These are phyloP conservation scores for Pulveroboletus frians DNA, from an alignment of 768 basidiomycete genomes.

Conservation along the genomic window DNA sequence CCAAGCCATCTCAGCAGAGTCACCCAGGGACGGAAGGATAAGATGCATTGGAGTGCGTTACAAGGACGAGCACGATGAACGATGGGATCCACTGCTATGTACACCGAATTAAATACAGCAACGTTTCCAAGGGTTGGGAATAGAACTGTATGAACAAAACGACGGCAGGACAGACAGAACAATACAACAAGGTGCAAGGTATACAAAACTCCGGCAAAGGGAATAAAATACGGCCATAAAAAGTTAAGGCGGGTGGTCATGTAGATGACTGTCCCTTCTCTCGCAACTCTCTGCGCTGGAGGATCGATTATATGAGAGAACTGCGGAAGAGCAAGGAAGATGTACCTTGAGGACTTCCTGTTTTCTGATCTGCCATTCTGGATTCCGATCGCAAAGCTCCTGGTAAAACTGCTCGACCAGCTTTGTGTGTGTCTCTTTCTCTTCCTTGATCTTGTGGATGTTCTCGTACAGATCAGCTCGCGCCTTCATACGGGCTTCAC, in stretches of 20 bases:
- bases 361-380: slow-evolving; percentile 58
- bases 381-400: slow-evolving; percentile 49
- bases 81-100: slow-evolving; percentile 6
- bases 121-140: background rate
- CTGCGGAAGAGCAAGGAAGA: background rate
- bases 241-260: slow-evolving; percentile 13
- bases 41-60: slow-evolving; percentile 10
- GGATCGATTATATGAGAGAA: slow-evolving; percentile 5
- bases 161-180: background rate
- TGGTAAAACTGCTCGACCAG: slow-evolving; percentile 52
- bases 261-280: slow-evolving; percentile 22
- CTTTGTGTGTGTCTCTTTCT: slow-evolving; percentile 35
- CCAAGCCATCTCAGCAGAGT: background rate
- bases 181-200: slow-evolving; percentile 27
- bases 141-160: slow-evolving; percentile 6
- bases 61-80: slow-evolving; percentile 9
- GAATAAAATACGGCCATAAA: slow-evolving; percentile 33
- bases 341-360: slow-evolving; percentile 48
- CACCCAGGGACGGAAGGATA: background rate
- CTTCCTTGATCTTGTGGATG: slow-evolving; percentile 38
- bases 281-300: slow-evolving; percentile 30
- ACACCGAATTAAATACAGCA: slow-evolving; percentile 3
- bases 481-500: slow-evolving; percentile 46
- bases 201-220: slow-evolving; percentile 14
- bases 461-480: slow-evolving; percentile 34